phyloP scores from a whole-genome alignment of 805 yeast genomes.

The Kuraishia molischiana region DNA sequence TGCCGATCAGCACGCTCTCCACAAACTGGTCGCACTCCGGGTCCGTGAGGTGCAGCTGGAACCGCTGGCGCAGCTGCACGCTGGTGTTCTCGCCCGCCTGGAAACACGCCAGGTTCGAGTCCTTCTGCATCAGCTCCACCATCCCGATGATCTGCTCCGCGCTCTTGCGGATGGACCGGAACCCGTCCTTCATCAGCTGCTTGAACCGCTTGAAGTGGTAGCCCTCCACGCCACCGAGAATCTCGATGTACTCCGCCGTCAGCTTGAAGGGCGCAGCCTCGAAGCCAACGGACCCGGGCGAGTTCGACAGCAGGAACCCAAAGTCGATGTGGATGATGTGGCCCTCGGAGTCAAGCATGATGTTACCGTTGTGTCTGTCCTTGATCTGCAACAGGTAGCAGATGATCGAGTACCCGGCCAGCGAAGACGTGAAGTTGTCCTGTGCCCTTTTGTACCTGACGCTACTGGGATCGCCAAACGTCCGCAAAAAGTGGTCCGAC shows the following conservation, averaged over 20 bases:
- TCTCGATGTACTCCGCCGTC: constrained; percentile 80
- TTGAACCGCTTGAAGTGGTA: constrained; percentile 52
- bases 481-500: constrained; percentile 65
- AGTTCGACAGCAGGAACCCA: constrained; percentile 84
- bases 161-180: constrained; percentile 61
- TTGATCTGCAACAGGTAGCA: constrained; percentile 88
- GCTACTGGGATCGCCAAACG: constrained; percentile 59
- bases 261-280: constrained; percentile 97
- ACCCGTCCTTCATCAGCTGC: constrained; percentile 58
- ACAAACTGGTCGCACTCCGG: constrained; percentile 69
- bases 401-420: constrained; percentile 88
- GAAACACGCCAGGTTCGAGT: constrained; percentile 86
- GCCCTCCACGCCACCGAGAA: constrained; percentile 73
- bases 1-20: constrained; percentile 64
- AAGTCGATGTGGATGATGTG: constrained; percentile 94
- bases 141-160: constrained; percentile 68
- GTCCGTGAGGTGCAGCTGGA: constrained; percentile 69
- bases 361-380: constrained; percentile 95
- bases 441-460: constrained; percentile 63
- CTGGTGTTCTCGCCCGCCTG: constrained; percentile 81
- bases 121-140: constrained; percentile 92
- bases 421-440: constrained; percentile 71
- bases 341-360: constrained; percentile 93
- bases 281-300: constrained; percentile 96
- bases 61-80: constrained; percentile 66